Evolutionary conservation across 768 basidiomycete species (phyloP).

Genomic region (Boletus subparvulus): DNA sequence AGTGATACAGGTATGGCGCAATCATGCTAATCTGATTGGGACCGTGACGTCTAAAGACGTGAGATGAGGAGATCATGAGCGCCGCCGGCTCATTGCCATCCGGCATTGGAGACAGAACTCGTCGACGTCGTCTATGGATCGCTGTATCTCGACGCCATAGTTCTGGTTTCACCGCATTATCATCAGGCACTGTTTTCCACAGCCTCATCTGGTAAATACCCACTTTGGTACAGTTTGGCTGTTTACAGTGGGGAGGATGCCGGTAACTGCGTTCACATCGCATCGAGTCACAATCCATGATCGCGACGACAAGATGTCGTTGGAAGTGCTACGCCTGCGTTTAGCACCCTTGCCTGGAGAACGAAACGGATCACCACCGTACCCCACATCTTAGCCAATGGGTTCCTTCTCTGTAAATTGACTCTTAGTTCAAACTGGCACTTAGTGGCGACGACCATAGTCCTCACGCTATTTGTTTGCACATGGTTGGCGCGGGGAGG

Average conservation of each 20-base stretch:
- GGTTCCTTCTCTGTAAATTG: slow-evolving; percentile 63
- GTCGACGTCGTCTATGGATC: slow-evolving; percentile 66
- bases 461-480: slow-evolving; percentile 73
- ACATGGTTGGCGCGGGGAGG: slow-evolving; percentile 46
- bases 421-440: neutral
- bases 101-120: slow-evolving; percentile 72
- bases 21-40: slow-evolving; percentile 19
- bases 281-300: slow-evolving; percentile 68
- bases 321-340: slow-evolving; percentile 63
- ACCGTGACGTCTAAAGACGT: slow-evolving; percentile 1
- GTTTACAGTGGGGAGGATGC: slow-evolving; percentile 58
- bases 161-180: slow-evolving; percentile 40
- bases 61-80: slow-evolving; percentile 8
- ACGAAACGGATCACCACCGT: slow-evolving; percentile 24
- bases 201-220: slow-evolving; percentile 25
- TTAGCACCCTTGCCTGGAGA: slow-evolving; percentile 10
- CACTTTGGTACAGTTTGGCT: slow-evolving; percentile 57
- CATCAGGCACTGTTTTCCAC: slow-evolving; percentile 14
- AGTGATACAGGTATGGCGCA: slow-evolving; percentile 30
- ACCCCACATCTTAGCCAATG: slow-evolving; percentile 73
- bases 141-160: slow-evolving; percentile 67
- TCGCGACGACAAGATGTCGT: slow-evolving; percentile 68
- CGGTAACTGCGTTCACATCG: slow-evolving; percentile 63
- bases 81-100: slow-evolving; percentile 47
- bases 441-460: neutral